Evolutionary conservation across 768 basidiomycete genomes (phyloP), one percentile per base, ranked within the genome.

Genomic region (Rhizopogon vesiculosus): DNA sequence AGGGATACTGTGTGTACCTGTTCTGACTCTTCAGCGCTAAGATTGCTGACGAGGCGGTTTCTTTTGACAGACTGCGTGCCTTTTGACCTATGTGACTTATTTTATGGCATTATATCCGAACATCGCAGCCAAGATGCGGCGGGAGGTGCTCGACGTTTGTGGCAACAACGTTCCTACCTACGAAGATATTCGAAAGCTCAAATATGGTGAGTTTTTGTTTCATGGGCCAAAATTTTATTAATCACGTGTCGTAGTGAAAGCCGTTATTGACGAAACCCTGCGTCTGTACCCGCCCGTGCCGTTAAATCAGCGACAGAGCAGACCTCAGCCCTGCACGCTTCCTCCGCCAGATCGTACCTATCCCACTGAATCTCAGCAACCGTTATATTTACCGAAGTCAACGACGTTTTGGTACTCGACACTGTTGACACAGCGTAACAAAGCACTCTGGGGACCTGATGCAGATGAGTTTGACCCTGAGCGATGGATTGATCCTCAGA

Each of bases 251-350:
- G 54, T 64, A 83, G 87, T 89, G 75, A 81, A 83, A 56, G 88
- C 88, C 10, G 86, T 91, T 39, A 80, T 92, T 42, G 87, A 91
- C 58, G 91, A 93, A 64, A 85, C 85, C 0, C 75, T 93, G 22
- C 78, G 90, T 16, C 71, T 93, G 1, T 93, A 86, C 71, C 89
- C 89, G 3, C 87, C 90, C 7, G 86, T 92, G 0, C 89, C 89
- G 7, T 69, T 89, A 42, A 91, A 90, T 62, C 72, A 82, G 41
- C 79, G 87, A 33, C 83, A 86, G 69, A 77, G 74, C 41, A 78
- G 85, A 43, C 61, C 72, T 1, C 62, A 69, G 3, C 66, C 80
- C 13, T 80, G 79, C 60, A 70, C 78, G 0, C 71, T 87, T 8
- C 85, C 84, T 5, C 72, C 67, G 2, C 72, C 81, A 15, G 83